Base-by-base conservation (phyloP, 2,329 filamentous ascomycete species). In the Hymenoscyphus albidus region DNA sequence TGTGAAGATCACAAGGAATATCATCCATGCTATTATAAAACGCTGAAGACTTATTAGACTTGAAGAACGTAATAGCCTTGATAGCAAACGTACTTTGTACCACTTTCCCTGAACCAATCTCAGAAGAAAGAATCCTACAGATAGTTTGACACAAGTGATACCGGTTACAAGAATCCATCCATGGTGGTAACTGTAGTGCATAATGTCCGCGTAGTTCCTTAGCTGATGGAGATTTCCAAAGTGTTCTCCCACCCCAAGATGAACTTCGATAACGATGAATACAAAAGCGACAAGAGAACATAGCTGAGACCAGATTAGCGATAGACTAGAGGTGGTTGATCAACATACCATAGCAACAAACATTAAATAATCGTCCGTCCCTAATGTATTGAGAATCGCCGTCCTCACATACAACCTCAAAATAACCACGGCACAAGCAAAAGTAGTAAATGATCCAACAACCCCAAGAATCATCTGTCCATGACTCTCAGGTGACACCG, bases 171-270 rank as follows among this genome's bases (percentile, higher is more conserved):
- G 72, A 56, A 80, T 68, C 59, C 81, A 71, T 1, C 76, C 75
- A 63, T 82, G 79, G 59, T 77, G 75, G 63, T 75, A 81, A 40
- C 76, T 72, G 68, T 77, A 77, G 61, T 79, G 77, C 3, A 73
- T 61, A 13, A 70, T 67, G 39, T 74, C 74, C 56, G 74, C 73
- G 3, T 68, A 38, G 6, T 69, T 68, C 5, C 70, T 64, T 39
- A 80, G 68, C 2, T 69, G 39, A 39, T 62, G 55, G 16, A 66
- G 67, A 38, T 76, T 74, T 14, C 69, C 54, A 16, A 75, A 71
- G 67, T 81, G 79, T 58, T 75, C 75, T 32, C 81, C 81, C n/a
- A 82, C 70, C 3, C 80, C 81, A 64, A 78, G 71, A 9, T 78
- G 63, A 0, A 76, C 76, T 68, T 81, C 79, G 6, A 74, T 72